Evolutionary conservation across 768 basidiomycete species (phyloP).

Genomic region (Panus rudis): DNA sequence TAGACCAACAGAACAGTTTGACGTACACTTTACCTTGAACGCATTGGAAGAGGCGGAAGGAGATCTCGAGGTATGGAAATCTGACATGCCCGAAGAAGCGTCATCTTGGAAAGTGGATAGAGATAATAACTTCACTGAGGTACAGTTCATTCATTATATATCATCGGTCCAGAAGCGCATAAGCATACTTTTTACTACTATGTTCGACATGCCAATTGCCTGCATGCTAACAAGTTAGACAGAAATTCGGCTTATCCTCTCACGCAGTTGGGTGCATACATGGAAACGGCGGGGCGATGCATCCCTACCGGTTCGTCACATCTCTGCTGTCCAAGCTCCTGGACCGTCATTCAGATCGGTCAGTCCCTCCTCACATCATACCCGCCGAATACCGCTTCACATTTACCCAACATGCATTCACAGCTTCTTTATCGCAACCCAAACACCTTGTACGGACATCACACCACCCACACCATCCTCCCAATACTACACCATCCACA

Average conservation of each 20-base stretch:
- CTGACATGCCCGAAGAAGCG: constrained; percentile 47
- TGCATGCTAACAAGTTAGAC: constrained; percentile 7
- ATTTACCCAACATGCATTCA: not conserved
- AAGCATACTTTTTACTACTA: not conserved
- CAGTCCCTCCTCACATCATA: constrained; percentile 12
- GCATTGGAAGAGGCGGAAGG: constrained; percentile 38
- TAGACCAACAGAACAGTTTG: constrained; percentile 49
- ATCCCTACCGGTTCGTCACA: constrained; percentile 67
- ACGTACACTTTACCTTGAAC: constrained; percentile 42
- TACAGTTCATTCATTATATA: constrained; percentile 21
- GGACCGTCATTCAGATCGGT: constrained; percentile 42
- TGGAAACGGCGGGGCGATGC: constrained; percentile 53
- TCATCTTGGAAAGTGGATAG: constrained; percentile 21
- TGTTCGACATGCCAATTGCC: not conserved
- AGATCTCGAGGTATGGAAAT: constrained; percentile 36
- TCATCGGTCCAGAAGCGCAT: not conserved
- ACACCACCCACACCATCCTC: constrained; percentile 19
- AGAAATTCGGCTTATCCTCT: constrained; percentile 46
- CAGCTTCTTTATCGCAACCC: constrained; percentile 54
- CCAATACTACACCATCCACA: constrained; percentile 46
- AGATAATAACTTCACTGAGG: constrained; percentile 26
- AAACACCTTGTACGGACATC: constrained; percentile 57
- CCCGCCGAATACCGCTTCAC: not conserved
- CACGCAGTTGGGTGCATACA: constrained; percentile 43
- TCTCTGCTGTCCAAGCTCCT: constrained; percentile 49